Percentiles rank a stretch among this genome's conserved stretches.
These are phyloP conservation scores for Kazachstania sp. DNA, from an alignment of 1,139 yeast genomes.

Conservation along the genomic window DNA sequence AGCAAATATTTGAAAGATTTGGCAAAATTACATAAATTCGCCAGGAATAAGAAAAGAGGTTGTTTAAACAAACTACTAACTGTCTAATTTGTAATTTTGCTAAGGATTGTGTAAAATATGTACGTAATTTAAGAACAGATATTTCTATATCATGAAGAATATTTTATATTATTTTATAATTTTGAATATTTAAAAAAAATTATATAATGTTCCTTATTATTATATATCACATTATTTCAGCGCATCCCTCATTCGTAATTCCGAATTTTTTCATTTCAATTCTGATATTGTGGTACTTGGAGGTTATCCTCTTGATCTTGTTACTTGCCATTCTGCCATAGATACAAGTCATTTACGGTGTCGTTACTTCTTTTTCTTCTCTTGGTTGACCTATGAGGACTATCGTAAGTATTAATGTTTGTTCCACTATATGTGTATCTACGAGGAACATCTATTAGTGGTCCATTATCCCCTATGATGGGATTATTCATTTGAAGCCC, in stretches of 20 bases:
- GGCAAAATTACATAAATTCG: not conserved
- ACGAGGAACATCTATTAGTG: constrained; percentile 4
- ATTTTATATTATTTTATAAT: no score
- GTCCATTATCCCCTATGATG: not conserved
- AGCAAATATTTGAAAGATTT: not conserved
- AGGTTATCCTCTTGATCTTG: no score
- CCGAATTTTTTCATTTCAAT: no score
- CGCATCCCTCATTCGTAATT: no score
- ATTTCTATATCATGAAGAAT: no score
- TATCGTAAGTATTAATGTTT: not conserved
- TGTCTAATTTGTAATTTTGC: no score
- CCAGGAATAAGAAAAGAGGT: not conserved
- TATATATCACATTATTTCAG: no score
- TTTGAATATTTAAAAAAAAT: no score
- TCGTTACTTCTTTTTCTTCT: constrained; percentile 11
- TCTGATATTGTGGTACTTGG: no score
- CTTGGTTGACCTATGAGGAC: constrained; percentile 1
- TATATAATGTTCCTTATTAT: no score
- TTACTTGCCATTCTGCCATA: constrained; percentile 24
- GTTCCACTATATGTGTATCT: constrained; percentile 2
- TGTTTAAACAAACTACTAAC: not conserved
- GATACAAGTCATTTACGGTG: constrained; percentile 17
- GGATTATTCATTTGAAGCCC: not conserved
- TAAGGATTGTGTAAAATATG: no score
- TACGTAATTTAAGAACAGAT: no score